Conservation (phyloP, 805 yeast genomes). For the Pichia phayaonensis region DNA sequence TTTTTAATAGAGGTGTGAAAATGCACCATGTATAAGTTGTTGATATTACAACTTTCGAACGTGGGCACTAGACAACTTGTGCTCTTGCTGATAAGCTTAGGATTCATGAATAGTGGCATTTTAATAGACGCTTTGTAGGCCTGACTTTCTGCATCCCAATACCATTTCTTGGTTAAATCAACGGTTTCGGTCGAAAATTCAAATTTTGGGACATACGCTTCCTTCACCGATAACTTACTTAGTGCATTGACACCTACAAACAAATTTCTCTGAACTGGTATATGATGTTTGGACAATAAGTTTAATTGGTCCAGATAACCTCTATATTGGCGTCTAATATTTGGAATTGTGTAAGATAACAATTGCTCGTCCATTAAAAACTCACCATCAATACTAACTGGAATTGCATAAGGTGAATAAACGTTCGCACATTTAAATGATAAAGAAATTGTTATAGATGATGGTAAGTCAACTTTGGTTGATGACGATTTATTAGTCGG, state of each 20-base stretch:
- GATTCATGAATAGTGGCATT: constrained; percentile 1
- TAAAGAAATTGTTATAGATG: not conserved
- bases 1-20: constrained; percentile 2
- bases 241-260: constrained; percentile 2
- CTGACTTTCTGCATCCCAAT: not conserved
- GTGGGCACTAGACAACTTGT: constrained; percentile 2
- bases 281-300: not conserved
- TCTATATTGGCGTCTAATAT: not conserved
- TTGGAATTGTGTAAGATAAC: constrained; percentile 3
- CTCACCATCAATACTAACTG: constrained; percentile 5
- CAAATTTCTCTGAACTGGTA: not conserved
- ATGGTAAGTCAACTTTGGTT: constrained; percentile 2
- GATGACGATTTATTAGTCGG: not conserved
- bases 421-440: not conserved
- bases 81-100: constrained; percentile 1
- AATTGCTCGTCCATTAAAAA: constrained; percentile 9
- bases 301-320: not conserved
- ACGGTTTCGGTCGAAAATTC: constrained; percentile 2
- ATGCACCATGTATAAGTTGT: constrained; percentile 5
- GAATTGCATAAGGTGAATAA: constrained; percentile 3
- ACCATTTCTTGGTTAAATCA: constrained; percentile 3
- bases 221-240: constrained; percentile 4
- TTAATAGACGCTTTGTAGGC: not conserved
- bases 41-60: constrained; percentile 3
- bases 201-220: constrained; percentile 4